Percentiles rank a stretch among this genome's conserved stretches.
Conservation (phyloP, 345 rosid genomes). For the Arabidopsis arenosa region DNA sequence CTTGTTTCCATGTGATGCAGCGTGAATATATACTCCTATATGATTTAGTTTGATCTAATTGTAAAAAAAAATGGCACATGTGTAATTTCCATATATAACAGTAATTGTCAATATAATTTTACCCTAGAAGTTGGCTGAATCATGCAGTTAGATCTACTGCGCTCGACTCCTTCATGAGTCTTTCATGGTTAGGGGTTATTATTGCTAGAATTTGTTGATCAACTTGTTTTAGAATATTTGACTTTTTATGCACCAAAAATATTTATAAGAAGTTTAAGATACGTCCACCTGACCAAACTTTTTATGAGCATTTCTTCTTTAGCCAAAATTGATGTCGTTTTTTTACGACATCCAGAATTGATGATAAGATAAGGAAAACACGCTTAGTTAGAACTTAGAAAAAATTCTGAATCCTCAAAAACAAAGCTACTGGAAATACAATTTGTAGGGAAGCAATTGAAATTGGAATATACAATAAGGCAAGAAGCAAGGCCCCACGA, state of each 20-base stretch:
- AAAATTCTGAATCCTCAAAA: neutral
- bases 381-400: neutral
- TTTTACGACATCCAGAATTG: neutral
- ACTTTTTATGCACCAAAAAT: neutral
- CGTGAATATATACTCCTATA: neutral
- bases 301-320: neutral
- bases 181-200: no score
- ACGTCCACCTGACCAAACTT: neutral
- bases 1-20: neutral
- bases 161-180: neutral
- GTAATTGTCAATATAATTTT: neutral
- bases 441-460: neutral
- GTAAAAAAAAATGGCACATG: neutral
- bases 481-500: conserved; percentile 17
- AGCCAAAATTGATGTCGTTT: neutral
- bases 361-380: neutral
- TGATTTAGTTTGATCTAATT: neutral
- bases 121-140: neutral
- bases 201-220: no score
- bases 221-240: no score
- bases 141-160: neutral
- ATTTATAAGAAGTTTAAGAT: no score
- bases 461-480: conserved; percentile 16
- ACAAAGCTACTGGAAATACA: neutral
- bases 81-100: neutral